These are phyloP conservation scores for Ensete glaucum DNA, from an alignment of 176 grass and related monocot genomes.

Conservation along the genomic window DNA sequence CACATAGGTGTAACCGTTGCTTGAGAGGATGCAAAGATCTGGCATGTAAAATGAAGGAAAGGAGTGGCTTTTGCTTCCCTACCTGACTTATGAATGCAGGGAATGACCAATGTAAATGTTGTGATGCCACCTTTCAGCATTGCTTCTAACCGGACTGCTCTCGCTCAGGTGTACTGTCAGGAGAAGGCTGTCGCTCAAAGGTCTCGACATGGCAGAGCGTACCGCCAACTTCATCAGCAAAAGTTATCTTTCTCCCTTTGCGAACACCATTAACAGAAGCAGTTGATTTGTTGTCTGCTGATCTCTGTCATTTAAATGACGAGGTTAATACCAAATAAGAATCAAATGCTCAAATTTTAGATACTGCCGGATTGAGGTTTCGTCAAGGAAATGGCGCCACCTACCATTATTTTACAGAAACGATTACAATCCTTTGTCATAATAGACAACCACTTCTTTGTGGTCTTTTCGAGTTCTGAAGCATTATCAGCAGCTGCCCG, in stretches of 20 bases:
- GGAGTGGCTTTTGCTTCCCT: no score
- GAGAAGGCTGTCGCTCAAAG: conserved; percentile 35
- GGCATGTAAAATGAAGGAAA: no score
- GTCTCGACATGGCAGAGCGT: conserved; percentile 66
- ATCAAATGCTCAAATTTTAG: conserved; percentile 9
- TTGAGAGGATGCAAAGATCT: no score
- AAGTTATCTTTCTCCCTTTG: conserved; percentile 62
- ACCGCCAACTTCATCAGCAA: conserved; percentile 87
- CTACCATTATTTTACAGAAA: conserved; percentile 97
- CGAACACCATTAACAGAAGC: conserved; percentile 18
- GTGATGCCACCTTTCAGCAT: background rate
- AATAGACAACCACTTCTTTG: conserved; percentile 60
- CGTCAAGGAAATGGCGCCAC: conserved; percentile 5
- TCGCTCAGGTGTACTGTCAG: conserved; percentile 22
- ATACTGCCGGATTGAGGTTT: background rate
- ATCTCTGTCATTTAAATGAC: conserved; percentile 40
- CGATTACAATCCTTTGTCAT: conserved; percentile 96
- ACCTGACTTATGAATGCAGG: no score
- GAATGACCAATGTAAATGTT: no score
- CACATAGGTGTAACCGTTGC: no score
- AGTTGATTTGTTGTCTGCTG: conserved; percentile 32
- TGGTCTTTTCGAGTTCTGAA: conserved; percentile 64
- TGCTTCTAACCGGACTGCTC: conserved; percentile 25
- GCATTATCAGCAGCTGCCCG: conserved; percentile 62
- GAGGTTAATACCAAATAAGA: conserved; percentile 10